These are phyloP conservation scores for Quercus mongolica DNA, from an alignment of 306 rosid species.

Conservation along the genomic window DNA sequence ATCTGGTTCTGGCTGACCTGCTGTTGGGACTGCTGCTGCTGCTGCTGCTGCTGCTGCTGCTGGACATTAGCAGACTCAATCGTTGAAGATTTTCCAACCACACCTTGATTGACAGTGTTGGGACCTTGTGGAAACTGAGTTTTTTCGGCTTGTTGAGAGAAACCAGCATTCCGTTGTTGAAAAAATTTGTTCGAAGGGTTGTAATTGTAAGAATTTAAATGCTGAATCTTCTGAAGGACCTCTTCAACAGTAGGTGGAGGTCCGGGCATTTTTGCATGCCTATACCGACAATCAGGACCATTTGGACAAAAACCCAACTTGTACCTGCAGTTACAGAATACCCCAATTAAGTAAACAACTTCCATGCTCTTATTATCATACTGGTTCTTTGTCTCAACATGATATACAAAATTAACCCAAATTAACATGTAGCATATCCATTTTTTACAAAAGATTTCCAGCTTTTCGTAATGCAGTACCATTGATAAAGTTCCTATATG, in stretches of 20 bases:
- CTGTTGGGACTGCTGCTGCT: slow-evolving; percentile 71
- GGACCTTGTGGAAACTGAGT: slow-evolving; percentile 66
- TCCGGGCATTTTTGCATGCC: slow-evolving; percentile 90
- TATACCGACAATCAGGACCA: slow-evolving; percentile 97
- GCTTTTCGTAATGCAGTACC: neutral
- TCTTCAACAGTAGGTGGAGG: slow-evolving; percentile 98
- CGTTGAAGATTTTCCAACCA: slow-evolving; percentile 56
- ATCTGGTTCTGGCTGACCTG: slow-evolving; percentile 57
- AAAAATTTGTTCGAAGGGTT: slow-evolving; percentile 59
- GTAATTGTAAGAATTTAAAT: slow-evolving; percentile 74
- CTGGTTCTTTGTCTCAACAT: slow-evolving; percentile 2
- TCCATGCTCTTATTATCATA: neutral
- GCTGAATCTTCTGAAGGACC: slow-evolving; percentile 97
- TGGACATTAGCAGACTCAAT: slow-evolving; percentile 78
- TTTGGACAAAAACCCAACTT: slow-evolving; percentile 98
- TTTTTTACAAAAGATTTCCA: neutral
- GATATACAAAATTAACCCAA: neutral
- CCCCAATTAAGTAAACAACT: slow-evolving; percentile 9
- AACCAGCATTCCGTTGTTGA: slow-evolving; percentile 66
- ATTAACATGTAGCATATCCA: neutral
- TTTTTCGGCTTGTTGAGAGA: slow-evolving; percentile 70
- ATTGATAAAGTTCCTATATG: neutral
- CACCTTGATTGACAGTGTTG: slow-evolving; percentile 52
- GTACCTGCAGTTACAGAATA: slow-evolving; percentile 64
- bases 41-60: slow-evolving; percentile 62